phyloP scores from a whole-genome alignment of 208 protist genomes.

The Acanthamoeba divionensis region DNA sequence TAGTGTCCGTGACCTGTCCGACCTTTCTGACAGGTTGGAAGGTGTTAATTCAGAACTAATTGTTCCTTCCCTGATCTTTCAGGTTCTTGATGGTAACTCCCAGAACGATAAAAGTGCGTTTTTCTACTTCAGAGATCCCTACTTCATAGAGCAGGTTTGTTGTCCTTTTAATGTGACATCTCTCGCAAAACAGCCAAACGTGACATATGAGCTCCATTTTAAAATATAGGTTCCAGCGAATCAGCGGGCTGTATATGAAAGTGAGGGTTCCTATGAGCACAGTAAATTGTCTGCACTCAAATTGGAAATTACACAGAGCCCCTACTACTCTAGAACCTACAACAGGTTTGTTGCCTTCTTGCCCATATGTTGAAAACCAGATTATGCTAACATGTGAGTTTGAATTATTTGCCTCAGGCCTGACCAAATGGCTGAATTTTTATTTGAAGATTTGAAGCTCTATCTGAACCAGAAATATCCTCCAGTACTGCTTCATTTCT shows the following conservation, averaged over 20 bases:
- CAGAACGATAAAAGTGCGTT: not conserved
- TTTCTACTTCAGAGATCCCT: slow-evolving; percentile 71
- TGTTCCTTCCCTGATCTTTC: not conserved
- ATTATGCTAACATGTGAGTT: not conserved
- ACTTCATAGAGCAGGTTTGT: slow-evolving; percentile 59
- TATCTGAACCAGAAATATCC: not conserved
- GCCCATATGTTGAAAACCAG: not conserved
- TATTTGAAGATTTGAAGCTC: not conserved
- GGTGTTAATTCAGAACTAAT: no score
- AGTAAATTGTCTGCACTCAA: slow-evolving; percentile 58
- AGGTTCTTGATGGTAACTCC: not conserved
- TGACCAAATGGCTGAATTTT: slow-evolving; percentile 16
- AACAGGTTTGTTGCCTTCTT: not conserved
- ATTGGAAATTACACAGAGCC: slow-evolving; percentile 38
- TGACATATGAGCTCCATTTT: slow-evolving; percentile 65
- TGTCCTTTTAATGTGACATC: no score
- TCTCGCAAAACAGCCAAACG: no score
- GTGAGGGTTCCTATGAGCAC: slow-evolving; percentile 47
- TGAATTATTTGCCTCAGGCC: not conserved
- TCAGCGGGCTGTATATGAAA: slow-evolving; percentile 52
- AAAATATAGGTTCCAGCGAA: not conserved
- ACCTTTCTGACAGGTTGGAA: not conserved
- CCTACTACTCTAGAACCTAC: not conserved
- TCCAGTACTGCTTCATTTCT: not conserved
- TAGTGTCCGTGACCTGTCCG: not conserved